These are phyloP conservation scores for Russula virescens DNA, from an alignment of 768 basidiomycete genomes.

Conservation along the genomic window DNA sequence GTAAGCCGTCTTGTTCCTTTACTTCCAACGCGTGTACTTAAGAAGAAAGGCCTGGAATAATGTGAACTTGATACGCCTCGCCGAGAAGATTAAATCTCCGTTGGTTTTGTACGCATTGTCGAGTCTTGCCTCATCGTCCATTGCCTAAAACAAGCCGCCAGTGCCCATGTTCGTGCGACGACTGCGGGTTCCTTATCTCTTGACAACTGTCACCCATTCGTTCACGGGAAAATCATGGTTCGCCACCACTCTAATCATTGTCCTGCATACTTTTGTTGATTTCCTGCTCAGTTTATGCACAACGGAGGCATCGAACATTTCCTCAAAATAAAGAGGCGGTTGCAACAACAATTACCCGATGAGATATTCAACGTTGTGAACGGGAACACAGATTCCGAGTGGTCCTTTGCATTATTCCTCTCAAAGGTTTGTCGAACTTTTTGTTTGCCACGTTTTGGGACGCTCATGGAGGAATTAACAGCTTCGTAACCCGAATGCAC, in stretches of 20 bases:
- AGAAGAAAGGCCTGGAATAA: constrained; percentile 89
- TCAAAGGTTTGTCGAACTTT: constrained; percentile 50
- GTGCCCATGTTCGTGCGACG: constrained; percentile 89
- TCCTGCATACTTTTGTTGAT: not conserved
- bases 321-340: constrained; percentile 64
- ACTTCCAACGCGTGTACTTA: not conserved
- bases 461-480: constrained; percentile 29
- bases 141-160: constrained; percentile 27
- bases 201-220: constrained; percentile 95
- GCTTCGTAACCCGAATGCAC: constrained; percentile 77
- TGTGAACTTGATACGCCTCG: constrained; percentile 84
- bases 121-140: not conserved
- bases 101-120: constrained; percentile 73
- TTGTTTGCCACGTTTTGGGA: not conserved
- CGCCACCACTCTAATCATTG: constrained; percentile 20
- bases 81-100: constrained; percentile 95
- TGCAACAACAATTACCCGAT: constrained; percentile 75
- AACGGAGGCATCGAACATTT: constrained; percentile 94
- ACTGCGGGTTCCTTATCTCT: constrained; percentile 88
- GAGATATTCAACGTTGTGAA: constrained; percentile 81
- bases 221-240: constrained; percentile 89
- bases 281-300: constrained; percentile 77
- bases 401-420: constrained; percentile 90
- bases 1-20: constrained; percentile 40
- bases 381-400: constrained; percentile 98